These are phyloP conservation scores for Pseudogymnoascus sp. DNA, from an alignment of 2,329 filamentous ascomycete genomes.

Conservation along the genomic window DNA sequence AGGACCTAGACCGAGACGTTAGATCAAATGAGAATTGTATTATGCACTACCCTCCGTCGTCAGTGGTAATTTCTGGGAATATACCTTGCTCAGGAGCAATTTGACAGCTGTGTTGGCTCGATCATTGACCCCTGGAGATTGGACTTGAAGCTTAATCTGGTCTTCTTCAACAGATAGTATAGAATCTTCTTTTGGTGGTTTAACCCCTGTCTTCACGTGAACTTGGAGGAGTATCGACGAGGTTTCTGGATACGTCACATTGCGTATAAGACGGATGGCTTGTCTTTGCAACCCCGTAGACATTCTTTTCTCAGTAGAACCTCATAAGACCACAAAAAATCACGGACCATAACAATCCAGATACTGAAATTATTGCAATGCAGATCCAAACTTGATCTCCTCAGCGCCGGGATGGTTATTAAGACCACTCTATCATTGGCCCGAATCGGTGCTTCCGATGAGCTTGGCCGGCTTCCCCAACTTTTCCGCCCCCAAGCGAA, in stretches of 20 bases:
- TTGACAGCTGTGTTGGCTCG: background rate
- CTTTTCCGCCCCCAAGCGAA: background rate
- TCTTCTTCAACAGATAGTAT: background rate
- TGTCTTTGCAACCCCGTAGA: background rate
- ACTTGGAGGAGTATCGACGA: background rate
- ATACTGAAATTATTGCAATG: background rate
- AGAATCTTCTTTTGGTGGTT: background rate
- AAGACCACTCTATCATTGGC: background rate
- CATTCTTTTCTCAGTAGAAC: background rate
- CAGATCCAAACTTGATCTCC: background rate
- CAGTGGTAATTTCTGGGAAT: background rate
- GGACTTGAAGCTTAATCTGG: constrained; percentile 1
- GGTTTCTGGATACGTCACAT: background rate
- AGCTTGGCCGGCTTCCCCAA: background rate
- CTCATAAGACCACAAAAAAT: background rate
- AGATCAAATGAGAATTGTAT: background rate
- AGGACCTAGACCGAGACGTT: background rate
- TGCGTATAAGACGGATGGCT: background rate
- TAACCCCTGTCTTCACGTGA: background rate
- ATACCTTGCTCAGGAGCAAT: background rate
- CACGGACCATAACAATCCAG: background rate
- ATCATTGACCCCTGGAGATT: constrained; percentile 2
- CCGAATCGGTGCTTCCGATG: background rate
- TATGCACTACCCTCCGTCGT: background rate
- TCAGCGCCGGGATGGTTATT: background rate